Evolutionary conservation across 192 early-diverging fungal species (phyloP).

Genomic region (Chytriomyces hyalinus): DNA sequence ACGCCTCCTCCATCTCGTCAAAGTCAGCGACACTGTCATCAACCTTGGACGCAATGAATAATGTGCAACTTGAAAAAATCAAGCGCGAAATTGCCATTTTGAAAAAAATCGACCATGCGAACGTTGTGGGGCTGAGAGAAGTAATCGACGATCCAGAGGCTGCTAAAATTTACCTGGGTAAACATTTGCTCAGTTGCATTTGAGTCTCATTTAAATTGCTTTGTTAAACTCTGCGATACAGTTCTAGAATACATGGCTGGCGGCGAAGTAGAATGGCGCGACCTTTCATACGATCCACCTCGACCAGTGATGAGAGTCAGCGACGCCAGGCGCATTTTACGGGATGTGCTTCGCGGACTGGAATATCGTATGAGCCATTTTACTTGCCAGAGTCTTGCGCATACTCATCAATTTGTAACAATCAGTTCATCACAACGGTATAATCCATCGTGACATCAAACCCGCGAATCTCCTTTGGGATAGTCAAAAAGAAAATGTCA

Average conservation of each 20-base stretch:
- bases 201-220: slow-evolving; percentile 20
- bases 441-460: slow-evolving; percentile 98
- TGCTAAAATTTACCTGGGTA: slow-evolving; percentile 91
- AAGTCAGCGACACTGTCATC: not conserved
- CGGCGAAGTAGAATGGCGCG: slow-evolving; percentile 90
- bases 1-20: not conserved
- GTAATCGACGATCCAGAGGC: slow-evolving; percentile 93
- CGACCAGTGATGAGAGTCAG: slow-evolving; percentile 68
- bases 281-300: slow-evolving; percentile 39
- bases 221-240: slow-evolving; percentile 3
- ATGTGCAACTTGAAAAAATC: slow-evolving; percentile 79
- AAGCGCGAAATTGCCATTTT: slow-evolving; percentile 94
- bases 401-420: slow-evolving; percentile 12
- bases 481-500: slow-evolving; percentile 69
- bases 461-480: slow-evolving; percentile 90
- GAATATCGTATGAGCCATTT: slow-evolving; percentile 76
- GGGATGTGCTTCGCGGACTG: slow-evolving; percentile 87
- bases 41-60: slow-evolving; percentile 44
- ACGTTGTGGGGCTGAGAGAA: slow-evolving; percentile 87
- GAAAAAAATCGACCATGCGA: slow-evolving; percentile 91
- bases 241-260: slow-evolving; percentile 91
- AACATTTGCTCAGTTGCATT: slow-evolving; percentile 28
- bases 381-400: not conserved
- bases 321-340: slow-evolving; percentile 79
- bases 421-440: slow-evolving; percentile 89